Conservation (phyloP, 2,329 filamentous ascomycete genomes). For the Immersiporthe knoxdaviesiana region DNA sequence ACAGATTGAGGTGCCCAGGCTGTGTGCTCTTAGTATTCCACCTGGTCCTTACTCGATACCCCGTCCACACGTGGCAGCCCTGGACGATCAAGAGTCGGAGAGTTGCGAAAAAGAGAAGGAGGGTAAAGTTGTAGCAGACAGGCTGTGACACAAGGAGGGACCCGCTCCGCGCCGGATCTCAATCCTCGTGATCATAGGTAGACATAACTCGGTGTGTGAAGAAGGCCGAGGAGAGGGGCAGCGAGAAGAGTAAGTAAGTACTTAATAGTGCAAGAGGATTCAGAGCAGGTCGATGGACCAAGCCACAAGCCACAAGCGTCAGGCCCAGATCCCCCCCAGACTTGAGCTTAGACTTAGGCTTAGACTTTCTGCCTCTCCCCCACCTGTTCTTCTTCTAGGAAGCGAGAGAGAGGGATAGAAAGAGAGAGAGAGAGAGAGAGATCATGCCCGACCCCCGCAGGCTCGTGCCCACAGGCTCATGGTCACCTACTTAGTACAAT, state of each 20-base stretch:
- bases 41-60: neutral
- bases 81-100: neutral
- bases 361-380: neutral
- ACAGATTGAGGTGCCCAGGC: neutral
- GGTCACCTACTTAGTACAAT: neutral
- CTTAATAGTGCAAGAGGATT: neutral
- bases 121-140: neutral
- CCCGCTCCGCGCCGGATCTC: neutral
- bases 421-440: neutral
- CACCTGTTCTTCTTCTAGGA: neutral
- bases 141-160: neutral
- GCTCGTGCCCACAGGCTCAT: neutral
- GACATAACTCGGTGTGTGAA: too few species aligned
- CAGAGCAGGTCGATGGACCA: neutral
- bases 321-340: neutral
- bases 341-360: neutral
- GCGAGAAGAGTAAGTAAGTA: neutral
- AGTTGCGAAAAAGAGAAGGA: neutral
- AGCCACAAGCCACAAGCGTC: too few species aligned
- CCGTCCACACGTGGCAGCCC: slow-evolving; percentile 1
- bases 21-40: neutral
- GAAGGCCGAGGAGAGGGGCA: too few species aligned
- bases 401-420: too few species aligned
- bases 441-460: neutral
- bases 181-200: neutral